Evolutionary conservation across 73 alveolate genomes (phyloP), one percentile per base, ranked within the genome.

Genomic region (Tetrahymena malaccensis): DNA sequence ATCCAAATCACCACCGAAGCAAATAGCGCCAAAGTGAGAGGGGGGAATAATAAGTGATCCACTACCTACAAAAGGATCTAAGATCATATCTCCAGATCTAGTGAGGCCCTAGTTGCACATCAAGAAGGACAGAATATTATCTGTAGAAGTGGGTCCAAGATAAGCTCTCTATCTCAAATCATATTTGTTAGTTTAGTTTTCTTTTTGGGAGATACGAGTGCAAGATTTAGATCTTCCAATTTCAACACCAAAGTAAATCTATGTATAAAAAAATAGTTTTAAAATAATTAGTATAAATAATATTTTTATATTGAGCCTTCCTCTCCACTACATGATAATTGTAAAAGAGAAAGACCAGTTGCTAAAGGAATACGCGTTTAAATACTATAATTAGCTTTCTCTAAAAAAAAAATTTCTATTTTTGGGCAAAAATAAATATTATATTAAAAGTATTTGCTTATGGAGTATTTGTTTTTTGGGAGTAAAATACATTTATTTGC

Each of bases 51-150:
- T 96, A 70, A 99, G 96, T 94, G 99, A 97, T 9, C 99, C 99
- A 4, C 99, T 99, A 70, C 99, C 99, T 2, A 98, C 99, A 96
- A 99, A 99, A 17, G 99, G 99, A 96, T 99, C 99, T 15, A 97
- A 96, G 27, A 99, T 99, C 94, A 97, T 96, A 94, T 98, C 99
- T 55, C 98, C 98, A 94, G 96, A 98, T 93, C 97, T 94, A 1
- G 98, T 98, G 94, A 98, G 96, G 0, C 99, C 99, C 94, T 98
- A 96, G 96, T 99, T 99, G 34, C 99, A 98, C 99, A 99, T 99
- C 84, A 99, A 95, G 95, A 99, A 98, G 13, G 99, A 98, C 37
- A 99, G 96, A 34, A 98, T 97, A 94, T 98, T 98, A 84, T 98
- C 99, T 16, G 99, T 98, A 17, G 99, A 96, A 27, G 99, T 99